A percentile compares a stretch with the other conserved stretches of the same genome.
Evolutionary conservation across 208 protist genomes (phyloP).

Genomic region (Lotmaria passim): DNA sequence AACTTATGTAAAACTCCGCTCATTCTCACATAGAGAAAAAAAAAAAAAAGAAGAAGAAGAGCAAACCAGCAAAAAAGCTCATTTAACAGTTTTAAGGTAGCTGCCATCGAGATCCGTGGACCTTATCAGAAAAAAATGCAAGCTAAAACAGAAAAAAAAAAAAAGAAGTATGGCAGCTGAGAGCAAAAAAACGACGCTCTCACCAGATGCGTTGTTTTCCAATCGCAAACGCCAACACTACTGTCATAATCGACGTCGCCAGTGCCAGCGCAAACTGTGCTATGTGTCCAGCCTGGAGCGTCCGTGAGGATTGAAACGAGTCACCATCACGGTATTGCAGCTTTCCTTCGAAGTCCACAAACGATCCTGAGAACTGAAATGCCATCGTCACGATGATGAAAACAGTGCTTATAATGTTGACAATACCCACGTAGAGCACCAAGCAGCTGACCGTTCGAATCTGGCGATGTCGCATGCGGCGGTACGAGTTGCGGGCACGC

Average conservation of each 20-base stretch:
- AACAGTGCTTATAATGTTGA: neutral
- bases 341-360: neutral
- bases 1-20: too few relatives aligned
- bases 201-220: neutral
- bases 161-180: too few relatives aligned
- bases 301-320: neutral
- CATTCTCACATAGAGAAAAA: too few relatives aligned
- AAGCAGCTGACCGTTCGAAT: neutral
- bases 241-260: neutral
- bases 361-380: neutral
- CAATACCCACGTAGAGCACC: neutral
- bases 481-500: constrained; percentile 30
- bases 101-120: too few relatives aligned
- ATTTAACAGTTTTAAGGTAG: too few relatives aligned
- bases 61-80: too few relatives aligned
- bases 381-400: constrained; percentile 1
- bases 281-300: neutral
- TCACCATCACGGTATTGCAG: constrained; percentile 12
- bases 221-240: neutral
- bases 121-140: too few relatives aligned
- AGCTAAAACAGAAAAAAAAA: too few relatives aligned
- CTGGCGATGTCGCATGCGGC: constrained; percentile 6
- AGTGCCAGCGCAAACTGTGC: neutral
- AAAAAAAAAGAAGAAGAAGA: too few relatives aligned
- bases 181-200: too few relatives aligned